These are phyloP conservation scores for Mycena indigotica DNA, from an alignment of 768 basidiomycete species.

Conservation along the genomic window DNA sequence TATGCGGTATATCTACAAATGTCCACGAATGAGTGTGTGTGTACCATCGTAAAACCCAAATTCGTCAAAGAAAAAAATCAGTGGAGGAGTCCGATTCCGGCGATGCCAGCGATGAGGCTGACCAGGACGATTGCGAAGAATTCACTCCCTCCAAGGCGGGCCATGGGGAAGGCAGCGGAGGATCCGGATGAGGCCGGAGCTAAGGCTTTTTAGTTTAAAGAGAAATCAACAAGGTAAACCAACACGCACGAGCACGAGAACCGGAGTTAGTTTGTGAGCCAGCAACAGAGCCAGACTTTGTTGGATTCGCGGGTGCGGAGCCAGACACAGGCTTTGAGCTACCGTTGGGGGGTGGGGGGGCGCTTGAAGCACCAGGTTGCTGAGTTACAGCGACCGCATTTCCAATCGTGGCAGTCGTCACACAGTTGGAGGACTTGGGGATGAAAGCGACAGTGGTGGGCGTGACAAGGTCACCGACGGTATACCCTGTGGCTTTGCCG, in stretches of 20 bases:
- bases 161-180: not conserved
- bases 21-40: not conserved
- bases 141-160: slow-evolving; percentile 1
- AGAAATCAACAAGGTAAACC: not conserved
- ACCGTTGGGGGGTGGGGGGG: not conserved
- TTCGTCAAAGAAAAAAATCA: not conserved
- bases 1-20: not conserved
- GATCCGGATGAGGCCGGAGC: slow-evolving; percentile 4
- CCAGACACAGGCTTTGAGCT: not conserved
- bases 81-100: slow-evolving; percentile 13
- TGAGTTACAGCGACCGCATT: slow-evolving; percentile 39
- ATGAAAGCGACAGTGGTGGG: slow-evolving; percentile 38
- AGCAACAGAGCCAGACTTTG: not conserved
- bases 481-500: slow-evolving; percentile 31
- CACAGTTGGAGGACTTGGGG: slow-evolving; percentile 45
- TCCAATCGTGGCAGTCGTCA: slow-evolving; percentile 37
- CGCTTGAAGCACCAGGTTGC: not conserved
- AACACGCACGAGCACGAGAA: not conserved
- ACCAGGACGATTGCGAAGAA: slow-evolving; percentile 13
- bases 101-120: slow-evolving; percentile 5
- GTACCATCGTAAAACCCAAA: not conserved
- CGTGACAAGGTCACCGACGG: slow-evolving; percentile 43
- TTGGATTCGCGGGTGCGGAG: not conserved
- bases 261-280: not conserved
- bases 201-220: not conserved